Evolutionary conservation across 768 basidiomycete species (phyloP), one percentile per base, ranked within the genome.

Genomic region (Lactarius sp.): DNA sequence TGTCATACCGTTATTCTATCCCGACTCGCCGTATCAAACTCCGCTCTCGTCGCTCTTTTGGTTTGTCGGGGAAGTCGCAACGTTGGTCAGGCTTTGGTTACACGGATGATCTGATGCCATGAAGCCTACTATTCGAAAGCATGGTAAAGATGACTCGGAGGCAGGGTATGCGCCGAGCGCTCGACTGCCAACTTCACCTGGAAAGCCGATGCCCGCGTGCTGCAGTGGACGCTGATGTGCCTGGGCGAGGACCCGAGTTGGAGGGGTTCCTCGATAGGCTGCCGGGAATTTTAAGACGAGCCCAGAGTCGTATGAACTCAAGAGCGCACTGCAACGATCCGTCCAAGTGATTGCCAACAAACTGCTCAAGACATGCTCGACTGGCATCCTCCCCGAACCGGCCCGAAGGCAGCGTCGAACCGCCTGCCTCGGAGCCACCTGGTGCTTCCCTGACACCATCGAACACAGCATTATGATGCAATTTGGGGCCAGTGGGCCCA

Each of bases 1-100:
- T 60, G 51, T 66, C 39, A 50, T 62, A 42, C 66, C 66, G 7
- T 34, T 68, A 12, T 54, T n/a, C 34, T 52, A 14, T 12, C 65
- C 47, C 46, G 44, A 55, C 52, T 61, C 57, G 22, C 66, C 66
- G 2, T 68, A n/a, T 41, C 65, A 60, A 42, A 66, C 66, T 12
- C 66, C 66, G 9, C 47, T 68, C 8, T 62, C 27, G 27, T 27
- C 2, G 27, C 27, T 27, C 27, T 27, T 27, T 60, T 67, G 62
- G 63, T 55, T 58, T 16, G 0, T 39, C 22, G 34, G 22, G 1
- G 53, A 65, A 33, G 58, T 31, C 7, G 6, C 64, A 10, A 56
- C 62, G 4, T 42, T 63, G 4, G 18, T 59, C 46, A 58, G 13
- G n/a, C 33, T 63, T 20, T 63, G 62, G 62, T 18, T 63, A 1